These are phyloP conservation scores for Fusarium nanum DNA, from an alignment of 2,329 filamentous ascomycete species.

Conservation along the genomic window DNA sequence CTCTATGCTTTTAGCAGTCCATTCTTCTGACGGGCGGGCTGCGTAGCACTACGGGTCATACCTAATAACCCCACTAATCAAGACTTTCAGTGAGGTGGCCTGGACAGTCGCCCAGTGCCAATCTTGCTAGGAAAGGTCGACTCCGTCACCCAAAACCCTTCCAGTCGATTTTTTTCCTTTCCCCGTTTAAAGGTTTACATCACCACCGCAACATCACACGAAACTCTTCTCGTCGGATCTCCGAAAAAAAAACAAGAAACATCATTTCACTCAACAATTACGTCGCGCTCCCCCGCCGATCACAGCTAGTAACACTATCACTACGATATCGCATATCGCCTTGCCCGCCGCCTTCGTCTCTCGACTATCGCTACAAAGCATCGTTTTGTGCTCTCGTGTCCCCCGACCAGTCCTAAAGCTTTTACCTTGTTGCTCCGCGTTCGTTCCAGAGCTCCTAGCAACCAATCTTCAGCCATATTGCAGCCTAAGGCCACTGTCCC, in stretches of 20 bases:
- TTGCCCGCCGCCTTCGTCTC: conserved; percentile 34
- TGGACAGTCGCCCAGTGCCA: conserved; percentile 28
- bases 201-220: conserved; percentile 47
- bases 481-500: conserved; percentile 27
- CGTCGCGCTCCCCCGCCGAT: conserved; percentile 40
- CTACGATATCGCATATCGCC: conserved; percentile 39
- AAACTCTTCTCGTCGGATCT: conserved; percentile 36
- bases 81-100: conserved; percentile 28
- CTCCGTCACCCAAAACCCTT: conserved; percentile 47
- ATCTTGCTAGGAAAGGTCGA: conserved; percentile 20
- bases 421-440: conserved; percentile 31
- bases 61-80: conserved; percentile 39
- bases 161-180: conserved; percentile 49
- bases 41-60: conserved; percentile 12
- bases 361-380: conserved; percentile 38
- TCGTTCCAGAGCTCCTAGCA: conserved; percentile 29
- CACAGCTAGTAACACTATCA: conserved; percentile 33
- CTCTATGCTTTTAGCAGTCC: not conserved
- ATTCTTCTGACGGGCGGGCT: not conserved
- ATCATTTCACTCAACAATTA: conserved; percentile 13
- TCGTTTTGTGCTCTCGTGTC: conserved; percentile 42
- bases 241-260: conserved; percentile 33
- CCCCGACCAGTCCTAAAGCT: conserved; percentile 31
- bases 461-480: conserved; percentile 27
- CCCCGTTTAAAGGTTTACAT: conserved; percentile 46